Evolutionary conservation across 208 protist genomes (phyloP).

Genomic region (Blechomonas ayalai): DNA sequence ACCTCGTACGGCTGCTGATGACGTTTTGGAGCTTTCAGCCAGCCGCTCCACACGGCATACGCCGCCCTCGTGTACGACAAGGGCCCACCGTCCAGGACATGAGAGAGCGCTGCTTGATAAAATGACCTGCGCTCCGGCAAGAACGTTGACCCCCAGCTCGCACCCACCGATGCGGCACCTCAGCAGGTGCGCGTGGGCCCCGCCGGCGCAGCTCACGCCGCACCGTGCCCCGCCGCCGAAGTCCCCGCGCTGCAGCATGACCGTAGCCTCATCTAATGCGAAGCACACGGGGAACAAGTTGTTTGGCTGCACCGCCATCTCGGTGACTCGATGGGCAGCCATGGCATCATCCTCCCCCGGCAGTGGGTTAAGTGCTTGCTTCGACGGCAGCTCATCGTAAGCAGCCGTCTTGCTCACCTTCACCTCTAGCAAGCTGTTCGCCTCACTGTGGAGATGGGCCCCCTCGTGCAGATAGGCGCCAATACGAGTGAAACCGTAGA

Average conservation of each 20-base stretch:
- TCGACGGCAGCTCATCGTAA: no score
- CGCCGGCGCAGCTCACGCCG: constrained; percentile 40
- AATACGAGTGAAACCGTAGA: constrained; percentile 48
- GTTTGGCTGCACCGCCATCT: no score
- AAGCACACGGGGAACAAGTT: constrained; percentile 42
- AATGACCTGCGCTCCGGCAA: constrained; percentile 35
- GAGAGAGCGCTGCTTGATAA: constrained; percentile 22
- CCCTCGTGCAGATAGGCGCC: constrained; percentile 50
- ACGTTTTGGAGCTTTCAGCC: no score
- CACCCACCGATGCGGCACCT: constrained; percentile 33
- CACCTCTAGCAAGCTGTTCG: constrained; percentile 46
- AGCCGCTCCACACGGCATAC: constrained; percentile 10
- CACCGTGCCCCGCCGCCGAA: constrained; percentile 46
- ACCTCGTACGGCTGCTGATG: no score
- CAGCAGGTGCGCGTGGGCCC: constrained; percentile 28
- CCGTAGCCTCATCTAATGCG: constrained; percentile 38
- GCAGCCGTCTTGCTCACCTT: constrained; percentile 16
- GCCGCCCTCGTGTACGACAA: constrained; percentile 46
- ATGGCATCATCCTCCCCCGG: no score
- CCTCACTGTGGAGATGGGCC: constrained; percentile 21
- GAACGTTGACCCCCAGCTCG: constrained; percentile 40
- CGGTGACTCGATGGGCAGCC: not conserved
- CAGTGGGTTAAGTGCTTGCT: no score
- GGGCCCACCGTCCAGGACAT: constrained; percentile 17
- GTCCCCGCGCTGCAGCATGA: constrained; percentile 34